These are phyloP conservation scores for Saraca asoca DNA, from an alignment of 331 rosid species.

Conservation along the genomic window DNA sequence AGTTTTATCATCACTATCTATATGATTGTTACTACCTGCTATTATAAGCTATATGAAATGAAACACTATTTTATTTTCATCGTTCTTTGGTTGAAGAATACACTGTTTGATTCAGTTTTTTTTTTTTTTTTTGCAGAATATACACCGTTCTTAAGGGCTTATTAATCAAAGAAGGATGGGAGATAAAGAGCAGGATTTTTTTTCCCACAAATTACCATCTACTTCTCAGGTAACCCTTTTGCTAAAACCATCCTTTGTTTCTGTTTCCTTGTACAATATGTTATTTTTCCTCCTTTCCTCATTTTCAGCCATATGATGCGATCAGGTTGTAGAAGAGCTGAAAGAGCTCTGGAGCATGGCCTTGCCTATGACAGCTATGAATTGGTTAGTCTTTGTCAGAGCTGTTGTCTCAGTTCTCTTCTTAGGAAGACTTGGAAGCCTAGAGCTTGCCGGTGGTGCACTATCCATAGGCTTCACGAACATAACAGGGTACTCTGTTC, in stretches of 20 bases:
- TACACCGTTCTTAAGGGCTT: not conserved
- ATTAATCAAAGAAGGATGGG: conserved; percentile 42
- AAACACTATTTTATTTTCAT: conserved; percentile 9
- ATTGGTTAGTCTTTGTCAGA: conserved; percentile 67
- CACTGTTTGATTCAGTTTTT: conserved; percentile 54
- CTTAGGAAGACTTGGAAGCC: conserved; percentile 75
- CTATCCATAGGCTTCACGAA: conserved; percentile 93
- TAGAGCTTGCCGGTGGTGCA: conserved; percentile 95
- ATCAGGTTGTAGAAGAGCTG: conserved; percentile 72
- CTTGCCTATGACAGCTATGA: conserved; percentile 75
- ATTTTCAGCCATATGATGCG: too few relatives aligned
- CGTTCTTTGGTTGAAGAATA: not conserved
- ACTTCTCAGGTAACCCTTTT: conserved; percentile 60
- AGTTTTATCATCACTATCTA: not conserved
- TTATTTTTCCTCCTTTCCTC: not conserved
- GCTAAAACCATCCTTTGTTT: not conserved
- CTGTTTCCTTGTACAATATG: not conserved
- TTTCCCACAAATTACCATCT: conserved; percentile 58
- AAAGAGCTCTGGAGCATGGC: conserved; percentile 85
- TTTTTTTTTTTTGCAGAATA: conserved; percentile 32
- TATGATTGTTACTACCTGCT: conserved; percentile 17
- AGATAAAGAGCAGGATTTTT: conserved; percentile 56
- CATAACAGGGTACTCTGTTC: conserved; percentile 95
- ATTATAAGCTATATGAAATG: conserved; percentile 7
- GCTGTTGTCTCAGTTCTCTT: conserved; percentile 76